Evolutionary conservation across 345 rosid species (phyloP), one percentile per base, ranked within the genome.

Genomic region (Trapa incisa): DNA sequence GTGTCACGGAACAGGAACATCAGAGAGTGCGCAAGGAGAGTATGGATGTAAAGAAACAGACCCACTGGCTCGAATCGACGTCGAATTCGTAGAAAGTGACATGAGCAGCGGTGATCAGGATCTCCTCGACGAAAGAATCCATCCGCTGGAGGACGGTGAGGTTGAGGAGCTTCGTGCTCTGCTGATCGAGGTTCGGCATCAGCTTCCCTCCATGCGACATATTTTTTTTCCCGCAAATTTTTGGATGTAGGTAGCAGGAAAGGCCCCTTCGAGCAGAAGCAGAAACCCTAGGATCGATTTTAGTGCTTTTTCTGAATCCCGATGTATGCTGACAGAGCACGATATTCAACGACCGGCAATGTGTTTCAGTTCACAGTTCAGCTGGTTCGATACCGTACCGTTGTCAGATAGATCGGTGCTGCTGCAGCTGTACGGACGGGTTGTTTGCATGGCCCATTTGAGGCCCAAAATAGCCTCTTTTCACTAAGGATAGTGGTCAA

Each of bases 31-130:
- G 53, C 29, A 22, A 22, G 29, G 29, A 22, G 29, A 22, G 29
- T 22, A 22, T 22, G 29, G 17, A 32, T 32, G 65, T 12, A 35
- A 10, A 41, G 29, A 6, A 61, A 61, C 22, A 48, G 1, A 91
- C 96, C 98, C 98, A 93, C 80, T 82, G 88, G 80, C 81, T 87
- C 70, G 80, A 86, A 37, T 92, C 97, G 76, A 88, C 75, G 72
- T 93, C 83, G 86, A 90, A 93, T 83, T 93, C 92, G 74, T 90
- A 93, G 83, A 93, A 84, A 47, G 98, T 87, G 71, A 93, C 98
- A 71, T 93, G 96, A 70, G 95, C 97, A 33, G 96, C 96, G 1
- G 97, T 94, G 79, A 94, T 88, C 52, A 91, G 87, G 69, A 94
- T 94, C 76, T 93, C 89, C 72, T 87, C 97, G 35, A 93, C 86